Base-by-base conservation (phyloP, 2,329 filamentous ascomycete genomes). In the Penicillium nordicum region DNA sequence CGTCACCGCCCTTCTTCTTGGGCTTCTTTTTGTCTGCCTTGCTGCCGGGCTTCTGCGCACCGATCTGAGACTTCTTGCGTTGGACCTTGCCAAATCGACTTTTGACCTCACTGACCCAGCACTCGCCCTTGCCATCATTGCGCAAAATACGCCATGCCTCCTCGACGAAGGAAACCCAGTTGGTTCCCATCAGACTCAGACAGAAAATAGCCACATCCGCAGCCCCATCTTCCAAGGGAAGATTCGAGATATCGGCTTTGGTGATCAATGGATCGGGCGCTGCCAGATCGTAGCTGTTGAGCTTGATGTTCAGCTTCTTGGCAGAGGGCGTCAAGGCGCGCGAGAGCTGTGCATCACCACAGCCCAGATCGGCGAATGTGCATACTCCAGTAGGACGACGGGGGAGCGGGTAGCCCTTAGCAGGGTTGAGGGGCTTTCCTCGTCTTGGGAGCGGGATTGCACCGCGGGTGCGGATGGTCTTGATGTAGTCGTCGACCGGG, bases 41-140 rank as follows among this genome's bases (percentile, higher is more conserved):
- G 57, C 71, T 80, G 62, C 71, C 72, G 48, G 64, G 69, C 59
- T 67, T 71, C 54, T 71, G 69, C 5, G 71, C 67, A 29, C 72
- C 72, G 27, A 73, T 74, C 53, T 72, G 67, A 61, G 75, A 60
- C 64, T 75, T 63, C 77, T 80, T 74, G 46, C 72, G 68, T 16
- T 57, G 74, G 3, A 85, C 80, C 43, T 85, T 82, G 4, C 85
- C 87, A 70, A 99, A 97, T 32, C 94, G 88, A 62, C 86, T 90
- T 79, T 97, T 97, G 76, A 99, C 97, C 78, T 99, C 94, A 46
- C 91, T 90, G 50, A 99, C 84, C 94, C 94, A 99, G 52, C 96
- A 86, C 79, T 99, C 94, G 64, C 94, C 77, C 60, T 78, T 78
- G 32, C 77, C 94, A 70, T 94, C 93, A 84, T 92, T 92, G 69